Evolutionary conservation across 1,139 yeast genomes (phyloP), one percentile per base, ranked within the genome.

Genomic region (Eremothecium coryli): DNA sequence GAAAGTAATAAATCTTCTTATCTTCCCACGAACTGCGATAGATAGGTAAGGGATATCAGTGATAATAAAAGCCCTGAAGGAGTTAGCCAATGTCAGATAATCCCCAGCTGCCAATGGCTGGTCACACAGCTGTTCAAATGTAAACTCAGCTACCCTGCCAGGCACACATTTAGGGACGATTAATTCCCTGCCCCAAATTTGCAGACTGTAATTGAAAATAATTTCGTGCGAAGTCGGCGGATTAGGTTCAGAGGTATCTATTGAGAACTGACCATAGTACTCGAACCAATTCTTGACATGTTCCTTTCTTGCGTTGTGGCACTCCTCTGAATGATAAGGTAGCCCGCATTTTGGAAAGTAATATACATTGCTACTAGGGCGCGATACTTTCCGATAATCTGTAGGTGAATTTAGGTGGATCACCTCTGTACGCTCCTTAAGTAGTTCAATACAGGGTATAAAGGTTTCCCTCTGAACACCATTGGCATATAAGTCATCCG

Each of bases 61-160:
- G 27, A 90, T 69, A 10, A 90, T 75, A 47, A 88, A 81, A 8
- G 88, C 72, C 38, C 74, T 73, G 63, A 77, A 90, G 17, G 76
- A 65, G n/a, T 72, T 68, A 3, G 96, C 94, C 43, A 90, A 62
- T 22, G 86, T 76, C 26, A 90, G 67, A 54, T 90, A 90, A 58
- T 90, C 98, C 8, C 96, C 97, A 0, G 98, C 96, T n/a, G 95
- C 86, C 44, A 84, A 62, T 7, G 94, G 90, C 39, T 69, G 64
- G 2, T 93, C 95, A 58, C 97, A 90, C 26, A 90, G 64, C 54
- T 90, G 79, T 31, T 73, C 72, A 55, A 90, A 90, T 3, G 93
- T 70, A 58, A 86, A 88, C 56, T 82, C 93, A 1, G 97, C 97
- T 13, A 86, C 96, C 36, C 71, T 64, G 18, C 85, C 82, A 12